Percentiles rank a stretch among this genome's conserved stretches.
phyloP scores from a whole-genome alignment of 2,329 filamentous ascomycete genomes.

The Colletotrichum navitas region DNA sequence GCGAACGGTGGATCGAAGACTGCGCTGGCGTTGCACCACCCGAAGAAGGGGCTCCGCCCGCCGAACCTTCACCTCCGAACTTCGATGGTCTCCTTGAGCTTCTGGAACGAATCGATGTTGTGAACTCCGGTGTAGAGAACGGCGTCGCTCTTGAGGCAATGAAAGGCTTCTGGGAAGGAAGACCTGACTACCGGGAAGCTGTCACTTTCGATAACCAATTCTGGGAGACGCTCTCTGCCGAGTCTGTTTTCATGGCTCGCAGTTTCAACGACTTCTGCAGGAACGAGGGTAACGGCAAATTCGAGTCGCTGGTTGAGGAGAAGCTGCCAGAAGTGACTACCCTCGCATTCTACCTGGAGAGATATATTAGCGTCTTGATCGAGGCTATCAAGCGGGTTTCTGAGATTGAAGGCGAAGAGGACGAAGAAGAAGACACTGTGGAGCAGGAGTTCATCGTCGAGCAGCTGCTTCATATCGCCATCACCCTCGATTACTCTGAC shows the following conservation, averaged over 20 bases:
- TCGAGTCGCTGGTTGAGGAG: constrained; percentile 83
- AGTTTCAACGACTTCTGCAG: constrained; percentile 96
- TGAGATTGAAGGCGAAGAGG: constrained; percentile 67
- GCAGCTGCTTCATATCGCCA: constrained; percentile 91
- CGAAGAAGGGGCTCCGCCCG: constrained; percentile 67
- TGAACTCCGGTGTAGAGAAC: constrained; percentile 89
- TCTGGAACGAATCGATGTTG: constrained; percentile 91
- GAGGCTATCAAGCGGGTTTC: constrained; percentile 72
- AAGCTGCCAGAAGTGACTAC: constrained; percentile 96
- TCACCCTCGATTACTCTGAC: constrained; percentile 96
- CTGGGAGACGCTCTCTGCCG: constrained; percentile 85
- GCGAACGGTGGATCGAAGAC: constrained; percentile 97
- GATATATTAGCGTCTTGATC: constrained; percentile 78
- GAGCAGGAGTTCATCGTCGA: constrained; percentile 97
- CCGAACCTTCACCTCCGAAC: constrained; percentile 72
- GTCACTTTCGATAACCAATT: constrained; percentile 80
- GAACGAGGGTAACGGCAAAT: constrained; percentile 78
- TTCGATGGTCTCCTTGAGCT: constrained; percentile 90
- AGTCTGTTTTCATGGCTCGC: constrained; percentile 89
- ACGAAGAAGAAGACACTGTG: constrained; percentile 84
- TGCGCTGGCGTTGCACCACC: constrained; percentile 79
- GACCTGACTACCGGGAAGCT: constrained; percentile 83
- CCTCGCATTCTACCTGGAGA: constrained; percentile 87
- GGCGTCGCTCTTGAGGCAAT: constrained; percentile 95
- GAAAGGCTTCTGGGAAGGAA: constrained; percentile 95